Evolutionary conservation across 2,329 filamentous ascomycete species (phyloP).

Genomic region (Exutisphaerella laricina): DNA sequence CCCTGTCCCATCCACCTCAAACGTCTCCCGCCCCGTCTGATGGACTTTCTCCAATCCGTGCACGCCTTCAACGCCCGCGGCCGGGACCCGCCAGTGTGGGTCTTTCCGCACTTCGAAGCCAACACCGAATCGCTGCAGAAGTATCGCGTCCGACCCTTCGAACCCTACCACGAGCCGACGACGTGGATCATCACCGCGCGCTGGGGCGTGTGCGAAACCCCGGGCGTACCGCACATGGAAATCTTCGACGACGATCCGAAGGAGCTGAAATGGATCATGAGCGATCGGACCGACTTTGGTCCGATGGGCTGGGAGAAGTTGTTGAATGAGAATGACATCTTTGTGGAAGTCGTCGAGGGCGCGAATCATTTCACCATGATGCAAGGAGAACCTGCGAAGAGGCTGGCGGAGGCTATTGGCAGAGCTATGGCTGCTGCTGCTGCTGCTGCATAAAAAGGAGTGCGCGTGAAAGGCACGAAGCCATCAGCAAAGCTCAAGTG

Average conservation of each 20-base stretch:
- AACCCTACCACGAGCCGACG: background rate
- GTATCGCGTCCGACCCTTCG: conserved; percentile 28
- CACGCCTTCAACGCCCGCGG: conserved; percentile 43
- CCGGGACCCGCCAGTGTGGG: conserved; percentile 38
- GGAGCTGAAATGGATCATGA: conserved; percentile 47
- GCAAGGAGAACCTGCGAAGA: conserved; percentile 20
- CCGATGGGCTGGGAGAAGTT: conserved; percentile 45
- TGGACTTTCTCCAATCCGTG: conserved; percentile 46
- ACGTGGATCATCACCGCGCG: background rate
- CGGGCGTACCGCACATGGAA: no score
- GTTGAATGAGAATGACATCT: conserved; percentile 31
- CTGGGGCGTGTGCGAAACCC: background rate
- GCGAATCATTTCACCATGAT: conserved; percentile 41
- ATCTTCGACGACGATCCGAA: conserved; percentile 38
- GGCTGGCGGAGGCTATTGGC: conserved; percentile 20
- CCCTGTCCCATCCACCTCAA: conserved; percentile 43
- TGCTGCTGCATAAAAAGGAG: no score
- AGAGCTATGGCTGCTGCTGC: no score
- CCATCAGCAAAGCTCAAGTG: no score
- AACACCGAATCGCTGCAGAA: conserved; percentile 45
- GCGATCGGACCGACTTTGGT: conserved; percentile 45
- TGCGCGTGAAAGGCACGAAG: no score
- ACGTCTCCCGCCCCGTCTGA: conserved; percentile 54
- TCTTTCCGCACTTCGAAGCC: conserved; percentile 49
- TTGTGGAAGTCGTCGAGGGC: conserved; percentile 30